Conservation (phyloP, 495 filamentous ascomycete genomes). For the Peziza echinospora region DNA sequence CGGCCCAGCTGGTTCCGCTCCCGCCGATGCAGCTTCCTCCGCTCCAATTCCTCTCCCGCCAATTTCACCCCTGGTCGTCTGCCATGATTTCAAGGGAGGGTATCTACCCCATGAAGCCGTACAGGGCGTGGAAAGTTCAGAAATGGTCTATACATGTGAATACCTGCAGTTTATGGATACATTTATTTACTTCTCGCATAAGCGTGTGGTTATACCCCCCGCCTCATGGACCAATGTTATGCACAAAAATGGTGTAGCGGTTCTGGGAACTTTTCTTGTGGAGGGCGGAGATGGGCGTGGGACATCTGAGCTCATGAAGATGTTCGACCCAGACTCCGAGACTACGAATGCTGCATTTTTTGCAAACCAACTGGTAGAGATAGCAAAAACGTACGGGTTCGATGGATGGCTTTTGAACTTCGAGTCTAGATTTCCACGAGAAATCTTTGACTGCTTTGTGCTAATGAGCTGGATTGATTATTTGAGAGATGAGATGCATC, state of each 20-base stretch:
- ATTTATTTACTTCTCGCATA: constrained; percentile 28
- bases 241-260: constrained; percentile 25
- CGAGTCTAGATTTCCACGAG: constrained; percentile 22
- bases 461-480: constrained; percentile 17
- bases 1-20: no score
- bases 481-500: constrained; percentile 14
- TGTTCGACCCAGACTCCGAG: constrained; percentile 18
- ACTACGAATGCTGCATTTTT: constrained; percentile 14
- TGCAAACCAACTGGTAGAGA: constrained; percentile 21
- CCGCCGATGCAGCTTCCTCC: no score
- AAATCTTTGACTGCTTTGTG: constrained; percentile 7
- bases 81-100: constrained; percentile 26
- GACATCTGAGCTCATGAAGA: constrained; percentile 13
- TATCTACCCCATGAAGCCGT: constrained; percentile 24
- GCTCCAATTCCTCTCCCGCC: neutral
- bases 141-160: constrained; percentile 20
- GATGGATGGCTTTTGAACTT: constrained; percentile 29
- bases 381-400: constrained; percentile 25
- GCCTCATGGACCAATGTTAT: constrained; percentile 26
- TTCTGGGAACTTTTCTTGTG: constrained; percentile 24
- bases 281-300: constrained; percentile 17
- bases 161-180: constrained; percentile 24
- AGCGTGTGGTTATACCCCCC: constrained; percentile 25
- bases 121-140: constrained; percentile 11
- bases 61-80: constrained; percentile 19